Conservation (phyloP, 257 asterid genomes). For the Solanum commersonii region DNA sequence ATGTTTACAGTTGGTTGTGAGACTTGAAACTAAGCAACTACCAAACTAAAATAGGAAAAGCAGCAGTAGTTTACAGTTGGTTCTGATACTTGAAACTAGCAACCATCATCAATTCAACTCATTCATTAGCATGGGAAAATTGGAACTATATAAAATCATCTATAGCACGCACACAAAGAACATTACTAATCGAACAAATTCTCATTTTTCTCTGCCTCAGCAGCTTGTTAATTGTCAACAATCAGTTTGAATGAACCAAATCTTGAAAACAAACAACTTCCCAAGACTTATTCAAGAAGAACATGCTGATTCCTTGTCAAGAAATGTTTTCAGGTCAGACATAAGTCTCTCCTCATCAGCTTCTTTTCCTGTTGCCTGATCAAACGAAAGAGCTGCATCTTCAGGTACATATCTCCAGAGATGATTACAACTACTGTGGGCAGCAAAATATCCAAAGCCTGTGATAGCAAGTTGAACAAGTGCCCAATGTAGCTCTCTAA, state of each 20-base stretch:
- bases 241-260: neutral
- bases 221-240: neutral
- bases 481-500: conserved; percentile 90
- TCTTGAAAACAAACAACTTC: neutral
- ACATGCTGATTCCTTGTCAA: conserved; percentile 70
- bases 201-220: neutral
- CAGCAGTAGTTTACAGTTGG: too few relatives aligned
- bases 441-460: conserved; percentile 81
- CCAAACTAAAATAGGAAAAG: too few relatives aligned
- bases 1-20: too few relatives aligned
- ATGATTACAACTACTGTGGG: conserved; percentile 59
- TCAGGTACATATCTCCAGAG: conserved; percentile 89
- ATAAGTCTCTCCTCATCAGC: conserved; percentile 72
- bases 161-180: neutral
- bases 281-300: neutral
- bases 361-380: conserved; percentile 53
- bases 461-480: conserved; percentile 63
- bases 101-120: too few relatives aligned
- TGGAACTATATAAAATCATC: neutral
- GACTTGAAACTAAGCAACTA: too few relatives aligned
- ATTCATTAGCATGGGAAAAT: too few relatives aligned
- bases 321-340: conserved; percentile 65
- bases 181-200: neutral
- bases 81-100: too few relatives aligned
- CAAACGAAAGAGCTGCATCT: conserved; percentile 87